phyloP scores from a whole-genome alignment of 2,329 filamentous ascomycete species.

The Bipolaris cookei region DNA sequence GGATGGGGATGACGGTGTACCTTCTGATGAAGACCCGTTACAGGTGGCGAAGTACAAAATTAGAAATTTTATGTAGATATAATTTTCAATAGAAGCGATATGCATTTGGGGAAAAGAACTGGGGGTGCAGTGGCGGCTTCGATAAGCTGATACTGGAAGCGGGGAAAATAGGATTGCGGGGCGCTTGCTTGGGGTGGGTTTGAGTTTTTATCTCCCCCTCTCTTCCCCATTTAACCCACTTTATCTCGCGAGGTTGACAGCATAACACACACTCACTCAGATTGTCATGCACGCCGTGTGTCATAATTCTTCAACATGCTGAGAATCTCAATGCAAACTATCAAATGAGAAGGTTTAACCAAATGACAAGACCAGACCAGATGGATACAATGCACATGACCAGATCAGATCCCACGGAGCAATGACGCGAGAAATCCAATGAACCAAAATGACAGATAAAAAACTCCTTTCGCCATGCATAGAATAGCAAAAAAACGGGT shows the following conservation, averaged over 20 bases:
- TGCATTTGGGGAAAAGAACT: neutral
- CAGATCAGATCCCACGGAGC: neutral
- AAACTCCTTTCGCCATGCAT: constrained; percentile 15
- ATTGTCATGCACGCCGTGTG: no score
- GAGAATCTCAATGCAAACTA: no score
- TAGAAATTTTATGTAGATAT: constrained; percentile 9
- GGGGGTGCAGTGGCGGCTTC: neutral
- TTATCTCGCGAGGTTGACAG: no score
- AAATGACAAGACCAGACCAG: neutral
- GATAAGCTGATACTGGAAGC: no score
- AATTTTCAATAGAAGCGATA: accelerated
- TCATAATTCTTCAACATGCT: no score
- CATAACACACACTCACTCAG: no score
- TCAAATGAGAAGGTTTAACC: neutral
- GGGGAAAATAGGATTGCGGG: no score
- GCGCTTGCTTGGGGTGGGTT: no score
- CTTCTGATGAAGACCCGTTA: constrained; percentile 47
- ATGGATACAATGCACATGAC: neutral
- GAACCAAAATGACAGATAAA: neutral
- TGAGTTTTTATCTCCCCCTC: no score
- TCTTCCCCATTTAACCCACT: no score
- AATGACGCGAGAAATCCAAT: constrained; percentile 1
- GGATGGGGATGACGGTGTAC: constrained; percentile 42
- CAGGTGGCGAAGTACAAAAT: constrained; percentile 33
- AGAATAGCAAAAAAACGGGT: neutral